Evolutionary conservation across 2,329 filamentous ascomycete genomes (phyloP).

Genomic region (Fulvia fulva): DNA sequence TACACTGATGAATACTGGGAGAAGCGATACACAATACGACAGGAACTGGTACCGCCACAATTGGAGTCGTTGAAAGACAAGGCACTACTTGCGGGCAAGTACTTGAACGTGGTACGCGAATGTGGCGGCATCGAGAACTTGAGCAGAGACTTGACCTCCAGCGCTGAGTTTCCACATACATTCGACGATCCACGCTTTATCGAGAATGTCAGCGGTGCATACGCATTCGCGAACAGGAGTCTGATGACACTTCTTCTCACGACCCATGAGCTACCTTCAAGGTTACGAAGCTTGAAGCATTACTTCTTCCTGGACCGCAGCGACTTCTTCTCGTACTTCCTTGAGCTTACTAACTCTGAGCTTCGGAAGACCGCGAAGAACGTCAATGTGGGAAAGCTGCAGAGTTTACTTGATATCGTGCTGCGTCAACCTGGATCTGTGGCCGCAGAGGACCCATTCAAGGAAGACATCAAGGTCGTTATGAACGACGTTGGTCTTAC

Average conservation of each 20-base stretch:
- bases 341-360: constrained; percentile 86
- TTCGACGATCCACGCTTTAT: constrained; percentile 90
- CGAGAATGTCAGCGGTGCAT: constrained; percentile 93
- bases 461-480: constrained; percentile 94
- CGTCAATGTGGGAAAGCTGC: constrained; percentile 89
- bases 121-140: constrained; percentile 80
- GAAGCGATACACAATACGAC: constrained; percentile 89
- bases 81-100: constrained; percentile 91
- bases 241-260: constrained; percentile 87
- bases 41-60: constrained; percentile 87
- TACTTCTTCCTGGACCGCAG: constrained; percentile 99
- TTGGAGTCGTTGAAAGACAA: constrained; percentile 89
- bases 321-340: constrained; percentile 97
- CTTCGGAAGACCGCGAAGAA: constrained; percentile 75
- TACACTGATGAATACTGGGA: constrained; percentile 99
- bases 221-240: constrained; percentile 92
- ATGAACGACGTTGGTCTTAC: constrained; percentile 95
- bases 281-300: constrained; percentile 88
- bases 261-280: constrained; percentile 82
- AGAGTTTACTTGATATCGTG: constrained; percentile 91
- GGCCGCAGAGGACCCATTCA: constrained; percentile 91
- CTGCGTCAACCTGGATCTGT: constrained; percentile 94
- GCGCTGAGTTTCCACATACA: constrained; percentile 82
- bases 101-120: constrained; percentile 94
- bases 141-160: constrained; percentile 65